phyloP scores from a whole-genome alignment of 75 land plant genomes.

The Pseudotsuga menziesii region DNA sequence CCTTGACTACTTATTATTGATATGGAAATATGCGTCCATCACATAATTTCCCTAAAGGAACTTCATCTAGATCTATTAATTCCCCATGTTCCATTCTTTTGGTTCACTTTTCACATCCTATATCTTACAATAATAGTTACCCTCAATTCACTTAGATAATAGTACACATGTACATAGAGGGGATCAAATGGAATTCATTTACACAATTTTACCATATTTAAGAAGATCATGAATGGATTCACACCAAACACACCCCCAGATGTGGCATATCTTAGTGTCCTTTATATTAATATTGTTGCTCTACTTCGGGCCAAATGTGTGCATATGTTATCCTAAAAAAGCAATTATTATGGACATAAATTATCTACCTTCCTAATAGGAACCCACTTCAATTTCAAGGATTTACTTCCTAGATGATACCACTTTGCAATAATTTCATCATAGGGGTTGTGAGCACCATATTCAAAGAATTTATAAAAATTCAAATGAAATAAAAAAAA shows the following conservation, averaged over 20 bases:
- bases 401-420: conserved; percentile 23
- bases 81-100: no score
- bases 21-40: no score
- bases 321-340: background rate
- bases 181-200: background rate
- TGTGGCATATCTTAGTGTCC: background rate
- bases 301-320: conserved; percentile 2
- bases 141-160: background rate
- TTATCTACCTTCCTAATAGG: conserved; percentile 48
- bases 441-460: conserved; percentile 31
- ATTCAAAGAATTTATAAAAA: no score
- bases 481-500: background rate
- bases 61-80: no score
- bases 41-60: no score
- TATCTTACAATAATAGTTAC: no score
- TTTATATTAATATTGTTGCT: background rate
- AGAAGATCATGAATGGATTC: background rate
- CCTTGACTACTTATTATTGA: no score
- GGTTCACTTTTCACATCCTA: no score
- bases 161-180: background rate
- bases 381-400: conserved; percentile 30
- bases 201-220: background rate
- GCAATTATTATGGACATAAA: conserved; percentile 21
- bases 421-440: conserved; percentile 64
- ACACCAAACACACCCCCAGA: background rate